Evolutionary conservation across 2,329 filamentous ascomycete genomes (phyloP).

Genomic region (Botryotinia narcissicola): DNA sequence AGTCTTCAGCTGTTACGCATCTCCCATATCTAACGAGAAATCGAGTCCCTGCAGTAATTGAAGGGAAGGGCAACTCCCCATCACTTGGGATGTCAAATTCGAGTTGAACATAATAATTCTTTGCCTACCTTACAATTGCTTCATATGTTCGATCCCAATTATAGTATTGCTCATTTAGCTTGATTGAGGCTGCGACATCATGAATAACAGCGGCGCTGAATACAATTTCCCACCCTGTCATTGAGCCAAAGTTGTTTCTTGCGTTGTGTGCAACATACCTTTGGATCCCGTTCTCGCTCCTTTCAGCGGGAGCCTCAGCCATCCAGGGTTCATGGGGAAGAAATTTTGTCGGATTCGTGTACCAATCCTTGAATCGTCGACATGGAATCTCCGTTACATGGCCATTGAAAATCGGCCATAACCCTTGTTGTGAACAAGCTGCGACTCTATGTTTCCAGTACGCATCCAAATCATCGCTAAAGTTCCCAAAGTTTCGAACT

Average conservation of each 20-base stretch:
- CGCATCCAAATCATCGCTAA: rapidly evolving
- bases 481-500: background rate
- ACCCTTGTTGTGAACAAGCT: background rate
- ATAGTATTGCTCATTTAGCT: background rate
- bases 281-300: background rate
- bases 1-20: background rate
- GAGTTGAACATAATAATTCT: background rate
- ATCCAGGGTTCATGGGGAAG: background rate
- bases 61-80: background rate
- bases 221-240: background rate
- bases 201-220: background rate
- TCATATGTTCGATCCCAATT: background rate
- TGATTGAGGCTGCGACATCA: background rate
- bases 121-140: background rate
- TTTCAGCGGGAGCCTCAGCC: background rate
- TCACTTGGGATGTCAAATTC: background rate
- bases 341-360: background rate
- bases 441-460: background rate
- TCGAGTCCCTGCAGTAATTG: background rate
- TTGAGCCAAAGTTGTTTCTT: background rate
- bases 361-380: background rate
- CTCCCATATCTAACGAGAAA: background rate
- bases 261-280: background rate
- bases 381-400: background rate
- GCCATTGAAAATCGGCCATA: background rate